Conservation (phyloP, 2,329 filamentous ascomycete species). For the Didymella arachidicola region DNA sequence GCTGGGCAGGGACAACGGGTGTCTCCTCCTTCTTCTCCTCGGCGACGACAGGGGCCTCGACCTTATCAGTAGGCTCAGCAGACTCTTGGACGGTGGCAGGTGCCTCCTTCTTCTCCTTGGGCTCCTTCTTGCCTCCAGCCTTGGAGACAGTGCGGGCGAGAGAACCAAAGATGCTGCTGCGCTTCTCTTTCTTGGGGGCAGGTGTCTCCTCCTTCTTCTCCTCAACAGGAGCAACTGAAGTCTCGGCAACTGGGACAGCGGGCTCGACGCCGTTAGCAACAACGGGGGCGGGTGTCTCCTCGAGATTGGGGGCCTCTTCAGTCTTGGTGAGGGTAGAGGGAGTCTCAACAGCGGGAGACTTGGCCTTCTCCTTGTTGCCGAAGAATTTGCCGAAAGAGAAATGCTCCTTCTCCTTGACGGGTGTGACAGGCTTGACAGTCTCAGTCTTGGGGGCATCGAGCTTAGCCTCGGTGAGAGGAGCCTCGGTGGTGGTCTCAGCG, state of each 20-base stretch:
- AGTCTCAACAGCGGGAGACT: constrained; percentile 50
- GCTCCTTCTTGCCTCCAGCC: constrained; percentile 50
- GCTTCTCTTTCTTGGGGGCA: constrained; percentile 74
- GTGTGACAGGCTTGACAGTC: constrained; percentile 48
- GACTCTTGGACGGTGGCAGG: constrained; percentile 49
- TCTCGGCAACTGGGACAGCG: constrained; percentile 48
- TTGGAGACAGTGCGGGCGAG: constrained; percentile 61
- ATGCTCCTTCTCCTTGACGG: constrained; percentile 56
- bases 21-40: constrained; percentile 43
- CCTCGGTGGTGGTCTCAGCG: constrained; percentile 32
- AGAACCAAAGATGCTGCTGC: constrained; percentile 81
- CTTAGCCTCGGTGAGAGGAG: constrained; percentile 37
- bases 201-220: constrained; percentile 49
- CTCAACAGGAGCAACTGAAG: constrained; percentile 55
- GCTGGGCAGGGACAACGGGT: constrained; percentile 36
- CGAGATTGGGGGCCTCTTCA: constrained; percentile 50
- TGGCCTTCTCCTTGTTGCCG: constrained; percentile 60
- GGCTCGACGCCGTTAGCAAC: constrained; percentile 35
- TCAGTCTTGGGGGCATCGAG: constrained; percentile 40
- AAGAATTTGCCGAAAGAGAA: constrained; percentile 63
- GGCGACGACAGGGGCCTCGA: constrained; percentile 31
- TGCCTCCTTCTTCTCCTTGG: constrained; percentile 48
- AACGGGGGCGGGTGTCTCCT: constrained; percentile 42
- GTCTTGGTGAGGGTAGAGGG: constrained; percentile 54
- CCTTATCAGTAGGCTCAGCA: constrained; percentile 39